Evolutionary conservation across 2,329 filamentous ascomycete species (phyloP).

Genomic region (Exophiala sp.): DNA sequence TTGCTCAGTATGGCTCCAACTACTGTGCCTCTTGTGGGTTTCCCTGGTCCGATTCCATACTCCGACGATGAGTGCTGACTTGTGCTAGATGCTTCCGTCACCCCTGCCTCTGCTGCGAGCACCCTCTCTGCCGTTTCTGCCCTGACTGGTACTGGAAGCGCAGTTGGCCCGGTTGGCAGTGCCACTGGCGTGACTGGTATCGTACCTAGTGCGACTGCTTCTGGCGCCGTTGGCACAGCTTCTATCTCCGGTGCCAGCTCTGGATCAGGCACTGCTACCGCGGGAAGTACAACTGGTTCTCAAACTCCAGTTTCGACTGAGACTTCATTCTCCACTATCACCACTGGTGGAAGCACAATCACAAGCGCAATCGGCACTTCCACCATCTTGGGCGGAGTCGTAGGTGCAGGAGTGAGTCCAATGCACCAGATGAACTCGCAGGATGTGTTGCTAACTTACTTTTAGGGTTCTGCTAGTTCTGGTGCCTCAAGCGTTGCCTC

Average conservation of each 20-base stretch:
- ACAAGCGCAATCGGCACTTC: constrained; percentile 25
- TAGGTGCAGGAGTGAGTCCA: constrained; percentile 6
- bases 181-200: constrained; percentile 4
- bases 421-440: not conserved
- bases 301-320: constrained; percentile 23
- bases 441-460: constrained; percentile 6
- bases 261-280: constrained; percentile 12
- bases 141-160: constrained; percentile 18
- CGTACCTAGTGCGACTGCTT: not conserved
- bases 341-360: constrained; percentile 27
- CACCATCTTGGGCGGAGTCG: constrained; percentile 23
- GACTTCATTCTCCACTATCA: constrained; percentile 23
- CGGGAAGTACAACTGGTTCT: constrained; percentile 16
- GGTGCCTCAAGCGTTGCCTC: constrained; percentile 11
- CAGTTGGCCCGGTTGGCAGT: constrained; percentile 12
- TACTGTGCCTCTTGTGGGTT: constrained; percentile 35
- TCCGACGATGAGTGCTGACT: not conserved
- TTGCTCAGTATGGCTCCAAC: constrained; percentile 34
- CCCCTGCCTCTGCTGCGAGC: constrained; percentile 16
- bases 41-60: not conserved
- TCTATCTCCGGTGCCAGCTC: not conserved
- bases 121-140: constrained; percentile 16
- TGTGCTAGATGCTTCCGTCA: constrained; percentile 4
- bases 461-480: constrained; percentile 10
- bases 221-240: not conserved